Percentiles rank a stretch among this genome's conserved stretches.
Evolutionary conservation across 208 protist species (phyloP).

Genomic region (Leishmania lainsoni): DNA sequence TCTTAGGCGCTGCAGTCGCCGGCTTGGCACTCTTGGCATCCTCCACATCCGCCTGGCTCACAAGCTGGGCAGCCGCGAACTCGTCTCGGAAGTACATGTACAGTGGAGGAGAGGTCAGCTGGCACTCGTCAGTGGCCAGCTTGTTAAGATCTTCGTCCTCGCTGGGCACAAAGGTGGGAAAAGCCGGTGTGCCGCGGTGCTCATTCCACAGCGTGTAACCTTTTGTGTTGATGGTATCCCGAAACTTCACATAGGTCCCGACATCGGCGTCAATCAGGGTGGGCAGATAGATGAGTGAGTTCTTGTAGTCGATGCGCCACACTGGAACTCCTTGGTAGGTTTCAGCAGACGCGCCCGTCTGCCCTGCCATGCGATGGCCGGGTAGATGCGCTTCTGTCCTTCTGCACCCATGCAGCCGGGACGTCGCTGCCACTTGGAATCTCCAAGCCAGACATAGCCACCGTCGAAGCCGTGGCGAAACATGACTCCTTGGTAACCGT

Average conservation of each 20-base stretch:
- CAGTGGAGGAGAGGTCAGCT: conserved; percentile 86
- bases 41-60: conserved; percentile 90
- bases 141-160: conserved; percentile 86
- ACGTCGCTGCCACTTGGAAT: conserved; percentile 92
- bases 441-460: conserved; percentile 91
- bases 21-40: conserved; percentile 91
- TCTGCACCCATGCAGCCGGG: conserved; percentile 91
- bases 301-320: conserved; percentile 95
- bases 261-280: conserved; percentile 88
- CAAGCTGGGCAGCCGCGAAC: conserved; percentile 77
- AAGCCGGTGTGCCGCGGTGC: conserved; percentile 86
- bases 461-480: conserved; percentile 94
- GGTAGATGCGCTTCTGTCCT: conserved; percentile 91
- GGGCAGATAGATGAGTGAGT: conserved; percentile 91
- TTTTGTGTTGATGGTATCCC: conserved; percentile 92
- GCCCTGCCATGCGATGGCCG: conserved; percentile 91
- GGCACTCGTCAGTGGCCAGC: conserved; percentile 89
- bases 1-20: conserved; percentile 70
- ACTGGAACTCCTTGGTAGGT: conserved; percentile 90
- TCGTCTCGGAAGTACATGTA: conserved; percentile 93
- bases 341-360: conserved; percentile 87
- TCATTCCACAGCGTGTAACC: conserved; percentile 92
- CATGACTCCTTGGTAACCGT: conserved; percentile 93
- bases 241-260: conserved; percentile 91
- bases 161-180: conserved; percentile 89